Base-by-base conservation (phyloP, 768 basidiomycete species). In the Daedaleopsis nitida region DNA sequence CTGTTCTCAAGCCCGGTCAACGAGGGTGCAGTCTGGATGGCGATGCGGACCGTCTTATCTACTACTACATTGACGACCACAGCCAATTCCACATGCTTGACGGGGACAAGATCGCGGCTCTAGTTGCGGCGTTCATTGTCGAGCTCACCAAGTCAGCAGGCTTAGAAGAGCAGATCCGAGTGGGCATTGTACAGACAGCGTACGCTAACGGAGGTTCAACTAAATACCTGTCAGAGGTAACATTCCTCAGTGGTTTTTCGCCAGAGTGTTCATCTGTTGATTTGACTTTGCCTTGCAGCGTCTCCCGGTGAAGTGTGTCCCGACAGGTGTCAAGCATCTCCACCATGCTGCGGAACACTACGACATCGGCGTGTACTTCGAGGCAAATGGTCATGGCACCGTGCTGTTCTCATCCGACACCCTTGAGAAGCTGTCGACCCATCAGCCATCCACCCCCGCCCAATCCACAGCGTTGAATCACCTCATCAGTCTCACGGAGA, bases 121-220 rank as follows among this genome's bases (percentile, higher is more conserved):
- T 99, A 38, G 94, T 94, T 23, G 94, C 97, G 11, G 88, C 92
- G 27, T 98, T 94, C 78, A 88, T 99, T 63, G 87, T 92, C 38
- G 94, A 94, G 59, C 83, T 96, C 14, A 91, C 96, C 66, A 91
- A 88, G 72, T 83, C 85, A 38, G 87, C 96, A 17, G 94, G 93
- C 19, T 78, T 98, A 44, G 90, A 92, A 23, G 79, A 81, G 23
- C 77, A 84, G 51, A 76, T 98, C 64, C 86, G 89, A 72, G 91
- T 98, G 27, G 97, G 97, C 35, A 91, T 98, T 19, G 95, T 99
- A 12, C 97, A 99, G 74, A 99, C 97, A 0, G 97, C 97, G 3
- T 99, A 99, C 73, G 97, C 97, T 35, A 99, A 99, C 66, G 97
- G 97, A 8, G 93, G 86, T 59, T 98, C 96, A 0, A 99, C 97